Percentiles rank a stretch among this genome's conserved stretches.
Conservation (phyloP, 164 flowering plant genomes). For the Magnolia kwangsiensis region DNA sequence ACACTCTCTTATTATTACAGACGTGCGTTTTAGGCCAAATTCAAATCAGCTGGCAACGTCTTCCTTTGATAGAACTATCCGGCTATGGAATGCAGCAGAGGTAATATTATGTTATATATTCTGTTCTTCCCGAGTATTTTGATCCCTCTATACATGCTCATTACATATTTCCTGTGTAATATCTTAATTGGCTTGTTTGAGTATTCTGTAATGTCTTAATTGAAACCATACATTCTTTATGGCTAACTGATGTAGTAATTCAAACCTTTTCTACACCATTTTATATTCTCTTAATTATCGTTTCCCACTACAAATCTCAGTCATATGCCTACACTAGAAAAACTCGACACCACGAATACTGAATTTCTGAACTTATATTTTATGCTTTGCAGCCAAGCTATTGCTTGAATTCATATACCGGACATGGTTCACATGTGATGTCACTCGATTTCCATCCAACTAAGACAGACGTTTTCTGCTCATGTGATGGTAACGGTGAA, state of each 20-base stretch:
- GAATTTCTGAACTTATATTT: no score
- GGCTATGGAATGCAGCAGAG: conserved; percentile 89
- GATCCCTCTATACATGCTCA: not conserved
- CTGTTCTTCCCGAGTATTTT: not conserved
- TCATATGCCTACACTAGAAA: no score
- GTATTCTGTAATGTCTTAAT: no score
- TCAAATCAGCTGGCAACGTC: conserved; percentile 87
- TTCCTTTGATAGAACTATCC: conserved; percentile 76
- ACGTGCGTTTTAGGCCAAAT: conserved; percentile 86
- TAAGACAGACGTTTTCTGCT: conserved; percentile 79
- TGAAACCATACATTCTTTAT: no score
- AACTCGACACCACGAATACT: no score
- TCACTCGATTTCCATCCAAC: conserved; percentile 93
- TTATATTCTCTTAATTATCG: no score
- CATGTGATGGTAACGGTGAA: conserved; percentile 66
- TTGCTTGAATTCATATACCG: conserved; percentile 45
- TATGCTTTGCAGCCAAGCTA: conserved; percentile 67
- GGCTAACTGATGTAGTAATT: no score
- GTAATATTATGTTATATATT: conserved; percentile 29
- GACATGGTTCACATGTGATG: conserved; percentile 65
- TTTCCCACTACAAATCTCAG: no score
- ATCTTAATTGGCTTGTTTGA: not conserved
- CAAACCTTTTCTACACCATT: no score
- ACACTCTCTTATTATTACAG: conserved; percentile 61
- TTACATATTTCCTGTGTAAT: no score